Evolutionary conservation across 495 filamentous ascomycete genomes (phyloP), one percentile per base, ranked within the genome.

Genomic region (Aspergillus avenaceus): DNA sequence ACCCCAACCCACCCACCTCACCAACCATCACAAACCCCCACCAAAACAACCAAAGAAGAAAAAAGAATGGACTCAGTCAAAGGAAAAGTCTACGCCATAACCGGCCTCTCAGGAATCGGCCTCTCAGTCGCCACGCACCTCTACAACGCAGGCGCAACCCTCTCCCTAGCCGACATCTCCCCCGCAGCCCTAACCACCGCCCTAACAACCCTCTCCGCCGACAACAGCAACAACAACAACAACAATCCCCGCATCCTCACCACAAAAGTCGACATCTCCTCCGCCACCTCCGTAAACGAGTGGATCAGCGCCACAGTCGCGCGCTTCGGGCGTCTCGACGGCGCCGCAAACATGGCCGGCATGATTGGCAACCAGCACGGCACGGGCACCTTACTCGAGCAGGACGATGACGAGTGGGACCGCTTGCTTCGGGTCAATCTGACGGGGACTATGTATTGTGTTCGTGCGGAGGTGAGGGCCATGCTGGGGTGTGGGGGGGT

Each of bases 321-420:
- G 24, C 52, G 63, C 16, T 77, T 78, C 38, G 78, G 74, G 1
- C 49, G 52, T 1, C 54, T 85, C 19, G 76, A 82, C 49, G 81
- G 81, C 13, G 79, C 79, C 4, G 81, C 78, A 0, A 84, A 84
- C 54, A 67, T 81, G 41, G 82, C 81, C 0, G 82, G 82, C 5
- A 63, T 73, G 1, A 64, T 76, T 9, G 76, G 70, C 2, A 64
- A 65, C 37, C 26, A 61, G 7, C 57, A 66, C 29, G 71, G 67
- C 0, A 44, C 62, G 5, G 65, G 58, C 6, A 41, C 31, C 9
- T 59, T 81, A 12, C 57, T 60, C 7, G 71, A 78, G 1, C 48
- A 70, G 47, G 60, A 67, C 11, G 70, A 74, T 36, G 71, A 75
- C 9, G 78, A 79, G 50, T 83, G 76, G 78, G 60, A 81, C 52